A percentile compares a stretch with the other conserved stretches of the same genome.
Conservation (phyloP, 2,329 filamentous ascomycete genomes). For the Penicillium glabrum region DNA sequence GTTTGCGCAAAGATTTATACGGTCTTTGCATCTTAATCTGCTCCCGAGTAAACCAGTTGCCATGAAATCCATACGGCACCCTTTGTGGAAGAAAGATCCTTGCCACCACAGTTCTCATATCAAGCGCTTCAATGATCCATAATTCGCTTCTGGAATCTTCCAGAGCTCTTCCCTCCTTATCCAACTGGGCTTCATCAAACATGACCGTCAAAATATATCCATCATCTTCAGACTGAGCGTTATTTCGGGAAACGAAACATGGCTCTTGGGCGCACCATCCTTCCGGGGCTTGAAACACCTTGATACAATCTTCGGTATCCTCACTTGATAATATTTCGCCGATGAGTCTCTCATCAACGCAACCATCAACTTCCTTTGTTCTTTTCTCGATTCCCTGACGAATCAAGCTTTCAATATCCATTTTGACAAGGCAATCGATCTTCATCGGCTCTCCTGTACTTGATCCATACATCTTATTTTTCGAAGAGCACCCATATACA, state of each 20-base stretch:
- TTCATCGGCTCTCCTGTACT: background rate
- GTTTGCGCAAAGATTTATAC: background rate
- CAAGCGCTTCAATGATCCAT: slow-evolving; percentile 45
- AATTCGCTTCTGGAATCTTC: slow-evolving; percentile 57
- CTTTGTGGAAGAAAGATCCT: slow-evolving; percentile 62
- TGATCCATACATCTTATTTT: slow-evolving; percentile 8
- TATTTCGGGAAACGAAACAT: slow-evolving; percentile 1
- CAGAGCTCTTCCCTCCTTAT: slow-evolving; percentile 48
- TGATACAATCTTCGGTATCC: background rate
- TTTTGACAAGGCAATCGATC: background rate
- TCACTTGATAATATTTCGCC: background rate
- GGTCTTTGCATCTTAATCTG: background rate
- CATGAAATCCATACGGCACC: slow-evolving; percentile 57
- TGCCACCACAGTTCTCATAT: slow-evolving; percentile 57
- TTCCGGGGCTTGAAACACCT: background rate
- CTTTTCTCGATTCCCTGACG: background rate
- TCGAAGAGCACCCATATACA: slow-evolving; percentile 67
- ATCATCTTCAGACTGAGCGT: slow-evolving; percentile 57
- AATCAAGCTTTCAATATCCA: background rate
- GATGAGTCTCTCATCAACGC: background rate
- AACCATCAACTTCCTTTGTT: background rate
- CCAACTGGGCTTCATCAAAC: slow-evolving; percentile 64
- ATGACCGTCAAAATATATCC: slow-evolving; percentile 69
- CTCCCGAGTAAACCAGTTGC: background rate
- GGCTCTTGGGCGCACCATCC: slow-evolving; percentile 1